Conservation (phyloP, 73 alveolate species). For the Paramecium primaurelia region DNA sequence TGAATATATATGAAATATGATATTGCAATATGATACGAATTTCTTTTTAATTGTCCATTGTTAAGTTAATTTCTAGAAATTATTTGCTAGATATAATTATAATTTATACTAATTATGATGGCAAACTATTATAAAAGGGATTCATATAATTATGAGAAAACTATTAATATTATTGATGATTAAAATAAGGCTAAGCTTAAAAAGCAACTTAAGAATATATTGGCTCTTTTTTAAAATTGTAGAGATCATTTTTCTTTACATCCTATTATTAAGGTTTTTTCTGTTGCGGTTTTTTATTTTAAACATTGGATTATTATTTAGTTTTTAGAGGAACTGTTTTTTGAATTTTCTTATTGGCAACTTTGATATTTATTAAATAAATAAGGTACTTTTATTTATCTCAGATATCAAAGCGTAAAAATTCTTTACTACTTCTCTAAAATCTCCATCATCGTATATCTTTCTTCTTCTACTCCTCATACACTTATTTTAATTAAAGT, state of each 20-base stretch:
- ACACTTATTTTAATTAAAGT: neutral
- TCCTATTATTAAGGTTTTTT: neutral
- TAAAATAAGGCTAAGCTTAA: neutral
- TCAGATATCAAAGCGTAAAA: neutral
- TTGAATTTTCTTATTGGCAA: neutral
- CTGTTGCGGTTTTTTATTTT: neutral
- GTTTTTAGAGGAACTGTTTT: neutral
- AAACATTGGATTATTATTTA: neutral
- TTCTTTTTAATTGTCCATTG: neutral
- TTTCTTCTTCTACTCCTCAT: constrained; percentile 10
- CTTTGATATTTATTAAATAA: neutral
- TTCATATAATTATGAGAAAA: neutral
- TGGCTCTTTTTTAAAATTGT: constrained; percentile 8
- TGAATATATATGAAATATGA: neutral
- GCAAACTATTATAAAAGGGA: neutral
- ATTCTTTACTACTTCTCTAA: constrained; percentile 41
- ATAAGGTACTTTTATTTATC: constrained; percentile 4
- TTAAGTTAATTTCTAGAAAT: neutral
- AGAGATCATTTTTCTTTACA: neutral
- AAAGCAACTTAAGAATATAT: neutral
- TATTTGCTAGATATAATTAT: neutral
- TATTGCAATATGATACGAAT: constrained; percentile 35
- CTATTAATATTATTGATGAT: neutral
- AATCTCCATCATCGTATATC: constrained; percentile 35
- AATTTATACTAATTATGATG: neutral